A percentile compares a stretch with the other conserved stretches of the same genome.
phyloP scores from a whole-genome alignment of 768 basidiomycete species.

The Rhodotorula paludigena region DNA sequence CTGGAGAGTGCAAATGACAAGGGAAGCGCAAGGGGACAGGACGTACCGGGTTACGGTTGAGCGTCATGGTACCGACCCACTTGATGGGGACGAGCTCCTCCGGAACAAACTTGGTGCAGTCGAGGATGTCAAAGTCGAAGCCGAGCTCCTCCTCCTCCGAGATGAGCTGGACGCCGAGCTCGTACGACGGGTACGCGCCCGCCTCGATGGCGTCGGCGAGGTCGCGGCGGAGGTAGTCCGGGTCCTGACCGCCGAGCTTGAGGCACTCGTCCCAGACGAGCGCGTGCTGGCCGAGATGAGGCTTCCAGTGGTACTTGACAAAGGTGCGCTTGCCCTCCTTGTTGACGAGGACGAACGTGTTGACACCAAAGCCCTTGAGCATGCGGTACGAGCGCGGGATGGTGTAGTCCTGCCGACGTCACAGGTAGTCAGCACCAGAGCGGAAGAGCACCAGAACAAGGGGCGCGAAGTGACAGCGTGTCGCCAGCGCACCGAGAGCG shows the following conservation, averaged over 20 bases:
- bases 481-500: too few relatives aligned
- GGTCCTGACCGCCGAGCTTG: slow-evolving; percentile 76
- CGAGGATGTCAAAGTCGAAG: slow-evolving; percentile 78
- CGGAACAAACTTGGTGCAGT: slow-evolving; percentile 67
- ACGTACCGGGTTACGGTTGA: slow-evolving; percentile 48
- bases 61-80: slow-evolving; percentile 55
- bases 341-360: slow-evolving; percentile 74
- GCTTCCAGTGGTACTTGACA: slow-evolving; percentile 76
- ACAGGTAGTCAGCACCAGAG: too few relatives aligned
- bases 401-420: too few relatives aligned
- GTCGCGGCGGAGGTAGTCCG: slow-evolving; percentile 85
- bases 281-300: slow-evolving; percentile 69
- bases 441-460: too few relatives aligned
- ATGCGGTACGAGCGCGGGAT: slow-evolving; percentile 80
- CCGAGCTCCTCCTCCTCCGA: slow-evolving; percentile 69
- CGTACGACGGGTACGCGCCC: slow-evolving; percentile 70
- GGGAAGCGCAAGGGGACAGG: not conserved
- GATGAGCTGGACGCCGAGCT: slow-evolving; percentile 68
- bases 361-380: slow-evolving; percentile 76
- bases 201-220: slow-evolving; percentile 72
- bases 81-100: slow-evolving; percentile 73
- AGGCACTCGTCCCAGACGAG: slow-evolving; percentile 86
- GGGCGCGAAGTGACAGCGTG: too few relatives aligned
- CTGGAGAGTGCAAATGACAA: too few relatives aligned
- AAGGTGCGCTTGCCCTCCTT: slow-evolving; percentile 63